phyloP scores from a whole-genome alignment of 2,329 filamentous ascomycete species.

The Aureobasidium subglaciale region DNA sequence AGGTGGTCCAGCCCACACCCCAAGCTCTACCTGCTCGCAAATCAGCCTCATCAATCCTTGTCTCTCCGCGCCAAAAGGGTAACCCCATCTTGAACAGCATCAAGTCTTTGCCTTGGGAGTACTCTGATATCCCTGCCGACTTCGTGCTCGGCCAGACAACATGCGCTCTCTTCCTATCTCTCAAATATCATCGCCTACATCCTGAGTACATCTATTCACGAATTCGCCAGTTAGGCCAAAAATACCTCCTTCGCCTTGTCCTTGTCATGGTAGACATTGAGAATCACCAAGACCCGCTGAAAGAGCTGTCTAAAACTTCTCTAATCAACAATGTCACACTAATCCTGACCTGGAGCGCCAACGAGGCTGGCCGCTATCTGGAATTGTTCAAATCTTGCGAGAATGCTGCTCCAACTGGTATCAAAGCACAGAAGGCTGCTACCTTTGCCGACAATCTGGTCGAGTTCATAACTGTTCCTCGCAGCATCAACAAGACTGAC shows the following conservation, averaged over 20 bases:
- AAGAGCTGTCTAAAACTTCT: slow-evolving; percentile 86
- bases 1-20: slow-evolving; percentile 78
- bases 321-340: slow-evolving; percentile 88
- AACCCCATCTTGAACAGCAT: slow-evolving; percentile 86
- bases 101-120: slow-evolving; percentile 84
- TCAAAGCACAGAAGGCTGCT: slow-evolving; percentile 76
- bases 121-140: slow-evolving; percentile 91
- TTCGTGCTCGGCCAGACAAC: slow-evolving; percentile 83
- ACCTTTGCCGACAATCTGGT: slow-evolving; percentile 80
- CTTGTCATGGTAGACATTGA: slow-evolving; percentile 91
- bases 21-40: slow-evolving; percentile 66
- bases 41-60: slow-evolving; percentile 71
- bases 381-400: slow-evolving; percentile 95
- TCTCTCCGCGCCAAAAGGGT: slow-evolving; percentile 87
- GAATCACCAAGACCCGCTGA: slow-evolving; percentile 84
- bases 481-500: slow-evolving; percentile 90
- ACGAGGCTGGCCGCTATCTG: slow-evolving; percentile 87
- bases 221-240: slow-evolving; percentile 74
- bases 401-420: slow-evolving; percentile 72
- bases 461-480: slow-evolving; percentile 85
- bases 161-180: slow-evolving; percentile 82
- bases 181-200: slow-evolving; percentile 96
- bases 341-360: slow-evolving; percentile 87
- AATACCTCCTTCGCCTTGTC: slow-evolving; percentile 79
- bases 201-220: slow-evolving; percentile 97